These are phyloP conservation scores for Linderniella brevidens DNA, from an alignment of 257 asterid genomes.

Conservation along the genomic window DNA sequence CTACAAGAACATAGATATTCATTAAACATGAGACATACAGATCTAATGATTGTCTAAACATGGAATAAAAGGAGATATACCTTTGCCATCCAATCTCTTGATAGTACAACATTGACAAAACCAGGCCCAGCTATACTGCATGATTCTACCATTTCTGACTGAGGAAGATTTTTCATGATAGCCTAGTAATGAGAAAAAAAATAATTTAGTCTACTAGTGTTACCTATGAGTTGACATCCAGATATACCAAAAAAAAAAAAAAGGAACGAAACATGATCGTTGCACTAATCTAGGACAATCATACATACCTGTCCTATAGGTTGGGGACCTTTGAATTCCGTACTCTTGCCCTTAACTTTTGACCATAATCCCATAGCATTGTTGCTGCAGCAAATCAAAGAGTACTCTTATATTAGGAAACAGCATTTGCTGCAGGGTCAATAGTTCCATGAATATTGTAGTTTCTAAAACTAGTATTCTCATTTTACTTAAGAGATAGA, in stretches of 20 bases:
- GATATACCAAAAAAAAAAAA: neutral
- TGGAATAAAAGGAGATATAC: conserved; percentile 14
- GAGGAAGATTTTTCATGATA: conserved; percentile 60
- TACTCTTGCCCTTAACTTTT: conserved; percentile 43
- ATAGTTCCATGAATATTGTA: neutral
- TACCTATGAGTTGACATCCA: neutral
- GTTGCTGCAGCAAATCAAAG: conserved; percentile 38
- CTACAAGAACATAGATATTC: conserved; percentile 20
- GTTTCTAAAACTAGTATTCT: conserved; percentile 2
- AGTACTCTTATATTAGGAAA: conserved; percentile 2
- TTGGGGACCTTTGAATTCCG: conserved; percentile 57
- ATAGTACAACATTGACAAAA: conserved; percentile 55
- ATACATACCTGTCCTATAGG: conserved; percentile 61
- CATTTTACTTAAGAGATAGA: neutral
- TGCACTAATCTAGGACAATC: neutral
- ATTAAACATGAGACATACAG: neutral
- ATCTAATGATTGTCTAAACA: neutral
- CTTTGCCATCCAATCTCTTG: conserved; percentile 76
- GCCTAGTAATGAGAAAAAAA: conserved; percentile 30
- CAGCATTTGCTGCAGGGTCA: neutral
- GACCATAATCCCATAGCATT: conserved; percentile 93
- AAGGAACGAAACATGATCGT: neutral
- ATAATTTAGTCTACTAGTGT: neutral
- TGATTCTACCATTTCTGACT: conserved; percentile 48
- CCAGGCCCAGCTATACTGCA: conserved; percentile 83